Conservation (phyloP, 2,329 filamentous ascomycete species). For the Phialophora tarda region DNA sequence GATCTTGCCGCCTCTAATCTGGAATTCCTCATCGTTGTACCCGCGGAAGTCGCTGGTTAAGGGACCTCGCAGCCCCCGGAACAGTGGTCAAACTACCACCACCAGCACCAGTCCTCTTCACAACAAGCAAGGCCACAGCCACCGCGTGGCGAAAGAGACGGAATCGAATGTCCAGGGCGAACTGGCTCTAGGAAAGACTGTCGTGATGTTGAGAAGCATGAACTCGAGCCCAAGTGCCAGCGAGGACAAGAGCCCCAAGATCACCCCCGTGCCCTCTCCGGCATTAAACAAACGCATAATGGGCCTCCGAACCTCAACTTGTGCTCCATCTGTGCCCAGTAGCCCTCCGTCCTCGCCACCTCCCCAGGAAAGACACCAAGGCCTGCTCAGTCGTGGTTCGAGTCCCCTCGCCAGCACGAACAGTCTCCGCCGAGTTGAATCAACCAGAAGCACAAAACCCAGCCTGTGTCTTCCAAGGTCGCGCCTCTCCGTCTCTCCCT, state of each 20-base stretch:
- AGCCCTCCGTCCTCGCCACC: slow-evolving; percentile 28
- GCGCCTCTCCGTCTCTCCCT: slow-evolving; percentile 25
- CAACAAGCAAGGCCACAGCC: slow-evolving; percentile 18
- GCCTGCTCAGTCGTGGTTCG: slow-evolving; percentile 23
- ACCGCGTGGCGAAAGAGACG: slow-evolving; percentile 27
- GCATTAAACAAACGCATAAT: slow-evolving; percentile 26
- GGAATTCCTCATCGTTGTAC: slow-evolving; percentile 25
- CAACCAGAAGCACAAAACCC: not conserved
- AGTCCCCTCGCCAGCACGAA: slow-evolving; percentile 12
- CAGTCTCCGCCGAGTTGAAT: not conserved
- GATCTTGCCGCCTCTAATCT: slow-evolving; percentile 27
- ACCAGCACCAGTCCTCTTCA: slow-evolving; percentile 34
- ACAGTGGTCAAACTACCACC: slow-evolving; percentile 33
- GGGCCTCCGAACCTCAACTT: slow-evolving; percentile 22
- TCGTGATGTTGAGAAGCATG: slow-evolving; percentile 41
- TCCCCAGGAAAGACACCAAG: slow-evolving; percentile 11
- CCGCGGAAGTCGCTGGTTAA: slow-evolving; percentile 32
- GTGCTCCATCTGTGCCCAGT: slow-evolving; percentile 22
- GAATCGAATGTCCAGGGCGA: slow-evolving; percentile 27
- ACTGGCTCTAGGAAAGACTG: slow-evolving; percentile 45
- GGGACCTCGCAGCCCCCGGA: slow-evolving; percentile 36
- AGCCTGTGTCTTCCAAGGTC: slow-evolving; percentile 2
- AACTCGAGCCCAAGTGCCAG: slow-evolving; percentile 28
- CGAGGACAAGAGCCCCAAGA: slow-evolving; percentile 6
- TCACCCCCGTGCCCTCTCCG: slow-evolving; percentile 7